Base-by-base conservation (phyloP, 2,329 filamentous ascomycete genomes). In the Ceratocystis papillata region DNA sequence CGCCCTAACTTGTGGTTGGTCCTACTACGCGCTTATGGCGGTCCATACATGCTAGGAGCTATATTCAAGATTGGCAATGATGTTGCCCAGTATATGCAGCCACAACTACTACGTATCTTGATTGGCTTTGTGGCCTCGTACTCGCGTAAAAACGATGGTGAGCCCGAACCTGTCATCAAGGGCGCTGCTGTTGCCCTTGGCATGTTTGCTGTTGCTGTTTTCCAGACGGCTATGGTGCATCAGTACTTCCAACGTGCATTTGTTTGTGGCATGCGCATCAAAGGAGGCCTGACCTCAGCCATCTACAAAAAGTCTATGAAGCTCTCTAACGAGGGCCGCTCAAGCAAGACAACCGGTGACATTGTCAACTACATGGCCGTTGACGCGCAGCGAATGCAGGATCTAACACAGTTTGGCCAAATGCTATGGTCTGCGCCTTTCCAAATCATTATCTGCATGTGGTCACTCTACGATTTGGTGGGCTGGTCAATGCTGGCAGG, bases 291-390 rank as follows among this genome's bases (percentile, higher is more conserved):
- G 69, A 93, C 90, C 5, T 88, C 93, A 1, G 84, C 91, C 67
- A 97, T 99, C 70, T 99, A 99, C 75, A 83, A 87, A 67, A 99
- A 99, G 77, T 88, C 92, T 0, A 81, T 97, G 69, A 87, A 85
- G 69, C 80, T 99, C 20, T 97, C 93, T 4, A 97, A 96, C 71
- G 94, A 99, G 76, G 94, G 94, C 7, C 85, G 93, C 65, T 83
- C 91, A 1, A 77, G 86, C 57, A 96, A 97, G 77, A 89, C 90
- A 0, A 99, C 94, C 0, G 94, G 94, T 67, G 95, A 99, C 72
- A 97, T 99, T 72, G 94, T 99, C 74, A 99, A 99, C 74, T 94
- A 96, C 77, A 99, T 99, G 93, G 94, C 95, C 59, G 93, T 99
- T 8, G 94, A 99, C 74, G 93, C 93, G 15, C 94, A 99, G 76